Percentiles rank a stretch among this genome's conserved stretches.
Conservation (phyloP, 139 green algal genomes). For the Chlorella sp. region DNA sequence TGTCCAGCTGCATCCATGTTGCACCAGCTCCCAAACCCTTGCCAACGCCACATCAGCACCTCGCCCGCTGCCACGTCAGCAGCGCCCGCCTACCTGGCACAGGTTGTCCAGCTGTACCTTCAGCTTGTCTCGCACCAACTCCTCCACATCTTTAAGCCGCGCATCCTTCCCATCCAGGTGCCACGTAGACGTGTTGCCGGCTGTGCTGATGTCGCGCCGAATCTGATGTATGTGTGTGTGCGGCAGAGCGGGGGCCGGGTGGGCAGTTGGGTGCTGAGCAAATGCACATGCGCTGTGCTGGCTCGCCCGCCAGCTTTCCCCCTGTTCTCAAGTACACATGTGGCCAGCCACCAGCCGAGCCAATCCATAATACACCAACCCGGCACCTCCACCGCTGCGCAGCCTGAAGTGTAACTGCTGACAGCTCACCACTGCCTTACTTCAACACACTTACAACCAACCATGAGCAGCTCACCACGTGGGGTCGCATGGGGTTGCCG, state of each 20-base stretch:
- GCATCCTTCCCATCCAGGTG: not conserved
- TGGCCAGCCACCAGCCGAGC: not conserved
- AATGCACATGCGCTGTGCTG: not conserved
- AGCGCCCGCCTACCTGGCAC: constrained; percentile 71
- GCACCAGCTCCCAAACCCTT: constrained; percentile 57
- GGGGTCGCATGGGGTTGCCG: constrained; percentile 43
- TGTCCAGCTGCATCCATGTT: constrained; percentile 96
- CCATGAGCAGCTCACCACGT: constrained; percentile 33
- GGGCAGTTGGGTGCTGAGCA: constrained; percentile 28
- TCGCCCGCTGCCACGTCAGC: not conserved
- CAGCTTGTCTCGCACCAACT: constrained; percentile 62
- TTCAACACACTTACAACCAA: too few species aligned
- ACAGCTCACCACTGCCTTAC: too few species aligned
- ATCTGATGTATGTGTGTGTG: not conserved
- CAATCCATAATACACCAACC: not conserved
- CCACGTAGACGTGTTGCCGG: constrained; percentile 56
- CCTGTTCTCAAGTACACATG: not conserved
- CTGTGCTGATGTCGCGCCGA: constrained; percentile 47
- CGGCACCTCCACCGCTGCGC: not conserved
- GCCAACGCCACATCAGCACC: constrained; percentile 53
- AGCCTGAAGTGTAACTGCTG: too few species aligned
- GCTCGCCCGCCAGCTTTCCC: not conserved
- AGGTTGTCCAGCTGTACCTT: constrained; percentile 99
- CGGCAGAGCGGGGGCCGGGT: not conserved
- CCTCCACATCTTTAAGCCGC: constrained; percentile 75